Percentiles rank a stretch among this genome's conserved stretches.
Conservation (phyloP, 2,329 filamentous ascomycete genomes). For the Thielaviopsis ethacetica region DNA sequence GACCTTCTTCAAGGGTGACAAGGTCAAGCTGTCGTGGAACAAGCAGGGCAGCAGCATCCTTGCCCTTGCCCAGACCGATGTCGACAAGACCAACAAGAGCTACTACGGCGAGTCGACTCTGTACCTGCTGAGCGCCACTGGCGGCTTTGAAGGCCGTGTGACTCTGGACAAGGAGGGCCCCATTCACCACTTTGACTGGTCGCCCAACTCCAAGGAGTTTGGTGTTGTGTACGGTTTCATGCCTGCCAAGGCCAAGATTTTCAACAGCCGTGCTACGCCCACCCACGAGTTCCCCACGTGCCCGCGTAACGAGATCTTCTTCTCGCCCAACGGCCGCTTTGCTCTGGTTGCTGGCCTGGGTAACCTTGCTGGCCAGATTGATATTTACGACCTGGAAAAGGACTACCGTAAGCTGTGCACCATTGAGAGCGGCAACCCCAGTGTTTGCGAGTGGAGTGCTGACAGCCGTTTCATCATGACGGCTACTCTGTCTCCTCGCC, state of each 20-base stretch:
- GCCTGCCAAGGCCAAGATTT: conserved; percentile 98
- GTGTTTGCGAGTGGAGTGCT: conserved; percentile 92
- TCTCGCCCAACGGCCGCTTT: conserved; percentile 86
- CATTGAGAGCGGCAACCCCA: conserved; percentile 89
- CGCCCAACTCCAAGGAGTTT: conserved; percentile 92
- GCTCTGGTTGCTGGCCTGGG: conserved; percentile 91
- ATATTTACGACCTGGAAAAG: conserved; percentile 84
- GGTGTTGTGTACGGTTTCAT: conserved; percentile 96
- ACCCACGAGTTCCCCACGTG: conserved; percentile 74
- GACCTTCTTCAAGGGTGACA: conserved; percentile 98
- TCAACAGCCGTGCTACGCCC: conserved; percentile 72
- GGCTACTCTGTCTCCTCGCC: conserved; percentile 87
- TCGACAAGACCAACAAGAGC: conserved; percentile 96
- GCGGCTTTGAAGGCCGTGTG: conserved; percentile 82
- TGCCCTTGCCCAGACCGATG: conserved; percentile 91
- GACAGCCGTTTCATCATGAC: conserved; percentile 93
- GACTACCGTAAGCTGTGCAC: conserved; percentile 85
- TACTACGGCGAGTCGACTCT: conserved; percentile 98
- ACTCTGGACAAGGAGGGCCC: conserved; percentile 91
- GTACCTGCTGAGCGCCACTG: conserved; percentile 83
- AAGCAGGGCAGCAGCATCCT: conserved; percentile 76
- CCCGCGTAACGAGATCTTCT: conserved; percentile 87
- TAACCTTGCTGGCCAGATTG: conserved; percentile 93
- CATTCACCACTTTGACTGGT: conserved; percentile 98
- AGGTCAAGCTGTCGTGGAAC: conserved; percentile 98